Base-by-base conservation (phyloP, 2,329 filamentous ascomycete genomes). In the Phyllosticta capitalensis region DNA sequence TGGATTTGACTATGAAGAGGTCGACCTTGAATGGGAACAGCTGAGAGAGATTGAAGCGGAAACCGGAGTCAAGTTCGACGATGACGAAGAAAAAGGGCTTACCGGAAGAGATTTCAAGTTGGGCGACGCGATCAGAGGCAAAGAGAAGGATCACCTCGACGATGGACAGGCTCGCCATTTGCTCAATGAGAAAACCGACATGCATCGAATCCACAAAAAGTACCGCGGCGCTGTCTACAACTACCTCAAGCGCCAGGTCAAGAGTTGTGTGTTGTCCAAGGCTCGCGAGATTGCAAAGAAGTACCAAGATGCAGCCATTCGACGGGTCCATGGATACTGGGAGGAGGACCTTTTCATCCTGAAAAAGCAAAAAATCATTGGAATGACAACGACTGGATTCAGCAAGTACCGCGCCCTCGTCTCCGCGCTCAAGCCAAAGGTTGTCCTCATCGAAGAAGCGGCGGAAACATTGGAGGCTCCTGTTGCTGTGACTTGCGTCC, bases 401-500 rank as follows among this genome's bases (percentile, higher is more conserved):
- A 86, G 85, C 71, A 95, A 95, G 65, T 92, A 94, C 62, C 83
- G 89, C 3, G 82, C 81, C 0, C 76, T 92, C 1, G 76, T 95
- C 21, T 78, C 84, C 0, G 82, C 82, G 1, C 68, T 92, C 4
- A 77, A 81, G 26, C 88, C 90, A 0, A 82, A 78, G 22, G 78
- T 89, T 3, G 78, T 92, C 14, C 74, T 95, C 45, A 85, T 95
- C 54, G 88, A 94, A 75, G 87, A 94, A 73, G 87, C 88, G 0
- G 90, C 89, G 0, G 89, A 95, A 68, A 88, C 86, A 0, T 79
- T 85, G 5, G 87, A 89, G 67, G 82, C 83, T 6, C 83, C 82
- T 1, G 76, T 87, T 52, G 75, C 80, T 9, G 81, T 78, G 5
- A 80, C 81, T 12, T 86, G 84, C 67, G 69, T 88, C 33, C 79